Conservation (phyloP, 2,329 filamentous ascomycete genomes). For the Hypoxylon sp. region DNA sequence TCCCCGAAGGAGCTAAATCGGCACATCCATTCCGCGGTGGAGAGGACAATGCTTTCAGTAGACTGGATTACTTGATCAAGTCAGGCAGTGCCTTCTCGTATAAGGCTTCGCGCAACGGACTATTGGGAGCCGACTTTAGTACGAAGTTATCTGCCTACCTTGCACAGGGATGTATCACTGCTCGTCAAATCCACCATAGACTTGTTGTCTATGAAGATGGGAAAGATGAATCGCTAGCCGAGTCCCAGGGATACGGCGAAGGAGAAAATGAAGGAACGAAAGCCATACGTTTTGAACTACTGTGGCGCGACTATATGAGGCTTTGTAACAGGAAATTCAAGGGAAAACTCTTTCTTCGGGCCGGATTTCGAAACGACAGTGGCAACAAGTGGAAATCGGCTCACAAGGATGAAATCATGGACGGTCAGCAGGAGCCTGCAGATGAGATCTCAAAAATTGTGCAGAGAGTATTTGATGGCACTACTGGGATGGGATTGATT, state of each 20-base stretch:
- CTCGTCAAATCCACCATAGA: conserved; percentile 78
- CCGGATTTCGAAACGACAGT: conserved; percentile 70
- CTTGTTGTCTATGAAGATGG: conserved; percentile 79
- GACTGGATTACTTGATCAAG: conserved; percentile 71
- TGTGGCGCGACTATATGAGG: conserved; percentile 87
- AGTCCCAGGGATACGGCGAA: conserved; percentile 70
- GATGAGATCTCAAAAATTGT: conserved; percentile 64
- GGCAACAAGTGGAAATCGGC: conserved; percentile 65
- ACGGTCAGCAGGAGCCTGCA: conserved; percentile 57
- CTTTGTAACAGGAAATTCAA: conserved; percentile 80
- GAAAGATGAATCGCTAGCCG: conserved; percentile 55
- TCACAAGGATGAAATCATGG: conserved; percentile 48
- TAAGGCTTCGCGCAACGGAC: conserved; percentile 77
- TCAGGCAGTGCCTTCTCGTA: conserved; percentile 73
- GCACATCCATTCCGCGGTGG: conserved; percentile 78
- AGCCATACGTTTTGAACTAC: conserved; percentile 77
- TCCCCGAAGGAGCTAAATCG: conserved; percentile 66
- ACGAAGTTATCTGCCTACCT: conserved; percentile 83
- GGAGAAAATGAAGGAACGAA: conserved; percentile 81
- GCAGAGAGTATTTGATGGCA: conserved; percentile 73
- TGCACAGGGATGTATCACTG: conserved; percentile 78
- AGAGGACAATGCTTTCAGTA: conserved; percentile 69
- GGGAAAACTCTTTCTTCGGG: conserved; percentile 71
- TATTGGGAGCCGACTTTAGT: conserved; percentile 78
- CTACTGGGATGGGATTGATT: conserved; percentile 81